Evolutionary conservation across 495 filamentous ascomycete genomes (phyloP).

Genomic region (Hyaloscypha hepaticicola): DNA sequence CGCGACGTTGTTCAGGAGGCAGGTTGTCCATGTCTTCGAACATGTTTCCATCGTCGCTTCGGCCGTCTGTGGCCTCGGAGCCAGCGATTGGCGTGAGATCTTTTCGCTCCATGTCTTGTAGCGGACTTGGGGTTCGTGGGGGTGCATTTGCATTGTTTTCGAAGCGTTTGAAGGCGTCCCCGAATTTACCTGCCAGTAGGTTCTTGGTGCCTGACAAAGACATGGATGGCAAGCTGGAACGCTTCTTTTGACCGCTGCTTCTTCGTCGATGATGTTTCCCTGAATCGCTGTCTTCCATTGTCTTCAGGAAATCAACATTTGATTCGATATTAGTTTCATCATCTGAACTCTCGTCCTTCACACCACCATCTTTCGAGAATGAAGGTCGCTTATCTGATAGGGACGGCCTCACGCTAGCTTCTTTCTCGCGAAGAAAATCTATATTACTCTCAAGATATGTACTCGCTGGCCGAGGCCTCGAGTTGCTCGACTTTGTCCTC

Average conservation of each 20-base stretch:
- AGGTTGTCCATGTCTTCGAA: slow-evolving; percentile 64
- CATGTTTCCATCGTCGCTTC: slow-evolving; percentile 62
- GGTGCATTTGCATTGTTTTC: slow-evolving; percentile 59
- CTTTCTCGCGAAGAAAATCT: slow-evolving; percentile 37
- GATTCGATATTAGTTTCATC: slow-evolving; percentile 75
- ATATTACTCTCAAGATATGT: slow-evolving; percentile 77
- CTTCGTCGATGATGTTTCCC: slow-evolving; percentile 65
- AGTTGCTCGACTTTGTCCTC: slow-evolving; percentile 57
- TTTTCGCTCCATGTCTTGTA: slow-evolving; percentile 50
- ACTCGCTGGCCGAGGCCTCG: slow-evolving; percentile 66
- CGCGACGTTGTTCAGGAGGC: slow-evolving; percentile 85
- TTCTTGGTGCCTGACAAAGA: slow-evolving; percentile 67
- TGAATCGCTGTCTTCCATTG: slow-evolving; percentile 73
- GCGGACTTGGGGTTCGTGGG: slow-evolving; percentile 53
- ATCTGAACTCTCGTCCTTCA: slow-evolving; percentile 40
- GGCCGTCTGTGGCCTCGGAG: slow-evolving; percentile 71
- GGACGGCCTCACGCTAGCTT: slow-evolving; percentile 25
- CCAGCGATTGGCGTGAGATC: slow-evolving; percentile 71
- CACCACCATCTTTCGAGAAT: slow-evolving; percentile 22
- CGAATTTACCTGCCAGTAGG: slow-evolving; percentile 87
- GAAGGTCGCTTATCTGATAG: slow-evolving; percentile 19
- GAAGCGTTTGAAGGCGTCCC: slow-evolving; percentile 93
- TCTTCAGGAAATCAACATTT: slow-evolving; percentile 83
- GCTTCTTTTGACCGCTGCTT: slow-evolving; percentile 60
- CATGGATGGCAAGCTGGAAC: slow-evolving; percentile 71